Evolutionary conservation across 495 filamentous ascomycete species (phyloP).

Genomic region (Saxophila tyrrhenica): DNA sequence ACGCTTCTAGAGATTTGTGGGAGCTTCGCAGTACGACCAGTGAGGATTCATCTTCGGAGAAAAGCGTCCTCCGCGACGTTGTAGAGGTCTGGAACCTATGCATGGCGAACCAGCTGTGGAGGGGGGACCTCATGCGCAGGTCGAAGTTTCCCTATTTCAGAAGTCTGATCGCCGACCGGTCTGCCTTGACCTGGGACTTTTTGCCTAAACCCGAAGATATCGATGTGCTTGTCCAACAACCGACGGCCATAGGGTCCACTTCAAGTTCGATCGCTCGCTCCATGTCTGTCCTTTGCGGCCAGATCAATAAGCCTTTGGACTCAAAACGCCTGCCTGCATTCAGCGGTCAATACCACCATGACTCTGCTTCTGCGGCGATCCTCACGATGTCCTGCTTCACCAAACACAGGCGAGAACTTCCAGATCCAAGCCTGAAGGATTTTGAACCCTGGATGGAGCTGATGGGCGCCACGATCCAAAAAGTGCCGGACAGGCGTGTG

Average conservation of each 20-base stretch:
- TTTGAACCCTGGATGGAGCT: background rate
- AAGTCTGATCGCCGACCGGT: background rate
- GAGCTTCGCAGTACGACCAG: background rate
- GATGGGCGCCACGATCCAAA: background rate
- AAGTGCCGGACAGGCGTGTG: background rate
- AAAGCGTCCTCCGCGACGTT: background rate
- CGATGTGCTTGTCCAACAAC: too few relatives aligned
- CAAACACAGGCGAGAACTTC: too few relatives aligned
- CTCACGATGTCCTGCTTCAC: background rate
- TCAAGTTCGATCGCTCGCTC: background rate
- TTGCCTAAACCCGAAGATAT: background rate
- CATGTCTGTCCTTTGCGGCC: background rate
- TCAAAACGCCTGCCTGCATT: background rate
- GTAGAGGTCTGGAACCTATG: background rate
- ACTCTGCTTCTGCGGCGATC: slow-evolving; percentile 8
- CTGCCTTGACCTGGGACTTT: background rate
- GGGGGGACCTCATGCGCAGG: background rate
- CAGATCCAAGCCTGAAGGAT: too few relatives aligned
- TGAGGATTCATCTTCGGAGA: background rate
- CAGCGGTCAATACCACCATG: background rate
- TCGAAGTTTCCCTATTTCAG: background rate
- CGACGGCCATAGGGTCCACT: too few relatives aligned
- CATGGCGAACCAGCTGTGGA: background rate
- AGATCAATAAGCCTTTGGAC: background rate
- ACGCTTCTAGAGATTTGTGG: background rate